phyloP scores from a whole-genome alignment of 179 eudicot species.

The Nepenthes alata region DNA sequence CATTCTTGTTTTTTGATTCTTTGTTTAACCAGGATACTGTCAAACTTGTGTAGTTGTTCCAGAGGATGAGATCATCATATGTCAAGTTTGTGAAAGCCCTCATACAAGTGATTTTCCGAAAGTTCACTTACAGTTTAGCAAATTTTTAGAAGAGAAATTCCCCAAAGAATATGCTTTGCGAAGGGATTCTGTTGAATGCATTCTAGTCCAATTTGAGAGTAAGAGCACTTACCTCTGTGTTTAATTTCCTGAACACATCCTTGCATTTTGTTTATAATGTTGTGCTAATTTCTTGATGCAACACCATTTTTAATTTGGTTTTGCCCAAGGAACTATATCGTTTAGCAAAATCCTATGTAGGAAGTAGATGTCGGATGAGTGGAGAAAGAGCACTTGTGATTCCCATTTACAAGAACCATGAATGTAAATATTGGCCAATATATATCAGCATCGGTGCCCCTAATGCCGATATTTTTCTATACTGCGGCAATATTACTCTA shows the following conservation, averaged over 20 bases:
- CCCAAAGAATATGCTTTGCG: constrained; percentile 38
- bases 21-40: constrained; percentile 40
- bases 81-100: constrained; percentile 43
- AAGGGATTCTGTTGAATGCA: constrained; percentile 18
- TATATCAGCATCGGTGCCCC: too few species aligned
- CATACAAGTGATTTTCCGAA: constrained; percentile 60
- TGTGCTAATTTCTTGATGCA: background rate
- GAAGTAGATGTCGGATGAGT: too few species aligned
- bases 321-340: too few species aligned
- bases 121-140: constrained; percentile 42
- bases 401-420: too few species aligned
- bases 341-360: too few species aligned
- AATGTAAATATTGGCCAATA: too few species aligned
- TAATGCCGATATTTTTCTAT: too few species aligned
- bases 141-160: constrained; percentile 52
- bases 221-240: constrained; percentile 28
- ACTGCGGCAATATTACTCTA: too few species aligned
- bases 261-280: background rate
- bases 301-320: too few species aligned
- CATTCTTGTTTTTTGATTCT: background rate
- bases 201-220: constrained; percentile 21
- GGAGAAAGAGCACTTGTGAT: too few species aligned
- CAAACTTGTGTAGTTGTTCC: constrained; percentile 41
- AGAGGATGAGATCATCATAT: constrained; percentile 30
- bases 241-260: background rate